Evolutionary conservation across 768 basidiomycete species (phyloP), one percentile per base, ranked within the genome.

Genomic region (Boletus coccyginus): DNA sequence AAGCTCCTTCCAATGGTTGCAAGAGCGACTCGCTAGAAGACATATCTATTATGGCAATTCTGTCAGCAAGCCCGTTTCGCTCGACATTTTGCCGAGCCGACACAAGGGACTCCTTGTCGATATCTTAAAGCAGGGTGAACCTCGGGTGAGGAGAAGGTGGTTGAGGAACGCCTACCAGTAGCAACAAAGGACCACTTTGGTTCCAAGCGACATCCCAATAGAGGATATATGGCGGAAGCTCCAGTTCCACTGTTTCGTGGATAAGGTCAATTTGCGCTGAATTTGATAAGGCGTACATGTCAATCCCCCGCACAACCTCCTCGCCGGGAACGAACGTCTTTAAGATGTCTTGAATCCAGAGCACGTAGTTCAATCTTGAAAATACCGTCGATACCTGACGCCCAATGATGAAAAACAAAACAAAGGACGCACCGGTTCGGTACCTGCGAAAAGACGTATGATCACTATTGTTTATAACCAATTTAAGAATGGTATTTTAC

Each of bases 141-240:
- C 54, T 24, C 19, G 24, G 29, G 14, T 2, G 17, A 10, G 41
- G 14, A 45, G 36, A 39, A 31, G 11, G 29, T 10, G 3, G 4
- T 17, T 2, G 1, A 39, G 27, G 21, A 49, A 42, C 1, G 35
- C 62, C 27, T 44, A 88, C 92, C 92, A 44, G 91, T 92, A 0
- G 81, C 92, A 21, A 82, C 58, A 53, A 95, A 83, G 1, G 62
- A 64, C 85, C 88, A 91, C 5, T 58, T 67, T 7, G 75, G 66
- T 43, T 83, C 72, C 36, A 83, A 62, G 2, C 75, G 74, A 60
- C 86, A 87, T 0, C 78, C 82, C 0, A 98, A 76, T 2, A 98
- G 75, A 0, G 95, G 88, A 61, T 97, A 98, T 53, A 98, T 92
- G 1, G 85, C 89, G 0, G 91, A 91, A 8, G 94, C 87, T 0